phyloP scores from a whole-genome alignment of 768 basidiomycete genomes.

The Mycena leptocephala region DNA sequence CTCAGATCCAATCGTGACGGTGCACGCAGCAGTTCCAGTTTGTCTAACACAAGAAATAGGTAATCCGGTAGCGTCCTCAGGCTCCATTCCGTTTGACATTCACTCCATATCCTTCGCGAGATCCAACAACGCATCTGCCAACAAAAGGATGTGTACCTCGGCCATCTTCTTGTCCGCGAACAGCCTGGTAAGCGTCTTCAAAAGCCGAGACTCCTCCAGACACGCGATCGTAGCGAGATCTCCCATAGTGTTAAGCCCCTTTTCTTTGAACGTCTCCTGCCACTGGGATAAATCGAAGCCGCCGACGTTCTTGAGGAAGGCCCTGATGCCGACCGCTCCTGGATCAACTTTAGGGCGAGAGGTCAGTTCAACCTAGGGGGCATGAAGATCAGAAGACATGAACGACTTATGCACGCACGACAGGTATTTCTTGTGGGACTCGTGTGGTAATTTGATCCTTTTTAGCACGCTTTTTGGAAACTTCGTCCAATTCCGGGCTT shows the following conservation, averaged over 20 bases:
- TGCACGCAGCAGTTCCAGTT: too few relatives aligned
- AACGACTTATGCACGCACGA: background rate
- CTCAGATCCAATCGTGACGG: too few relatives aligned
- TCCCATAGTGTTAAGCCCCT: constrained; percentile 3
- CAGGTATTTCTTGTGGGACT: background rate
- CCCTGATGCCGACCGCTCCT: background rate
- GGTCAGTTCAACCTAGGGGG: background rate
- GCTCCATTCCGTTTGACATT: too few relatives aligned
- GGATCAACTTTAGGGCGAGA: background rate
- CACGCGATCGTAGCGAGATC: constrained; percentile 9
- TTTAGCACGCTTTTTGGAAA: background rate
- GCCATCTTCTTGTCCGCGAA: constrained; percentile 12
- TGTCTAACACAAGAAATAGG: too few relatives aligned
- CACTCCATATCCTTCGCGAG: background rate
- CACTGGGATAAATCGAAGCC: constrained; percentile 25
- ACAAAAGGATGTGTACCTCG: constrained; percentile 17
- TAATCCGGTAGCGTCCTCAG: too few relatives aligned
- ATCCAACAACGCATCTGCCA: constrained; percentile 27
- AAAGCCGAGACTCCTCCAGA: constrained; percentile 5
- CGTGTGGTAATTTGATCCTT: background rate
- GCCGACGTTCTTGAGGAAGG: constrained; percentile 24
- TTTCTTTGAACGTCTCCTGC: constrained; percentile 24
- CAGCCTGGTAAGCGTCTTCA: constrained; percentile 21
- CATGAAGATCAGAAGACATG: background rate
- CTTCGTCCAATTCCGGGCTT: constrained; percentile 15